These are phyloP conservation scores for Arthrinium puccinioides DNA, from an alignment of 2,329 filamentous ascomycete species.

Conservation along the genomic window DNA sequence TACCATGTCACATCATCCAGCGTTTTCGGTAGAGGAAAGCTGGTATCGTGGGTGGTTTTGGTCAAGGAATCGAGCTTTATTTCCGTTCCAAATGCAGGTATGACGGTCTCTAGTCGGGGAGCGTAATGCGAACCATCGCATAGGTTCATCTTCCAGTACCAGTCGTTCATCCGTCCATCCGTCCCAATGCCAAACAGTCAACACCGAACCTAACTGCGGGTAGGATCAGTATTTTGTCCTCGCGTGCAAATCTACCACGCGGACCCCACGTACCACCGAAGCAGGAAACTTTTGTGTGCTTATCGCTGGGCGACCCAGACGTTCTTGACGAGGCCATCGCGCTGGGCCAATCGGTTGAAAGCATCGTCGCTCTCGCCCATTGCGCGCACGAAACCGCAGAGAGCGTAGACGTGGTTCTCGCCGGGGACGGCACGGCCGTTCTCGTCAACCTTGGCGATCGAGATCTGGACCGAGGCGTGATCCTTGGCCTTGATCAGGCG, in stretches of 20 bases:
- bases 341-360: slow-evolving; percentile 91
- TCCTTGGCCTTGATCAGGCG: slow-evolving; percentile 99
- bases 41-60: slow-evolving; percentile 1
- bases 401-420: slow-evolving; percentile 95
- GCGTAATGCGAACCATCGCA: slow-evolving; percentile 23
- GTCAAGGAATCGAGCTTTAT: slow-evolving; percentile 6
- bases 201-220: slow-evolving; percentile 5
- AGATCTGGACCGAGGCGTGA: slow-evolving; percentile 97
- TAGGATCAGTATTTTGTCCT: neutral
- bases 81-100: slow-evolving; percentile 8
- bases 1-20: slow-evolving; percentile 9
- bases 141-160: slow-evolving; percentile 13
- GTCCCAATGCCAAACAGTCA: slow-evolving; percentile 17
- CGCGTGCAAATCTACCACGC: slow-evolving; percentile 33
- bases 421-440: slow-evolving; percentile 88
- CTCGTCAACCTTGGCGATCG: slow-evolving; percentile 97
- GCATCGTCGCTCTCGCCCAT: slow-evolving; percentile 98
- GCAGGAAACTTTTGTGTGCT: slow-evolving; percentile 1
- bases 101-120: slow-evolving; percentile 9
- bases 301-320: slow-evolving; percentile 80
- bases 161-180: slow-evolving; percentile 14
- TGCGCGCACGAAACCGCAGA: slow-evolving; percentile 94
- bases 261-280: slow-evolving; percentile 6
- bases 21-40: no score
- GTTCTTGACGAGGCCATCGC: slow-evolving; percentile 92